phyloP scores from a whole-genome alignment of 2,329 filamentous ascomycete species.

The Hirsutella minnesotensis region DNA sequence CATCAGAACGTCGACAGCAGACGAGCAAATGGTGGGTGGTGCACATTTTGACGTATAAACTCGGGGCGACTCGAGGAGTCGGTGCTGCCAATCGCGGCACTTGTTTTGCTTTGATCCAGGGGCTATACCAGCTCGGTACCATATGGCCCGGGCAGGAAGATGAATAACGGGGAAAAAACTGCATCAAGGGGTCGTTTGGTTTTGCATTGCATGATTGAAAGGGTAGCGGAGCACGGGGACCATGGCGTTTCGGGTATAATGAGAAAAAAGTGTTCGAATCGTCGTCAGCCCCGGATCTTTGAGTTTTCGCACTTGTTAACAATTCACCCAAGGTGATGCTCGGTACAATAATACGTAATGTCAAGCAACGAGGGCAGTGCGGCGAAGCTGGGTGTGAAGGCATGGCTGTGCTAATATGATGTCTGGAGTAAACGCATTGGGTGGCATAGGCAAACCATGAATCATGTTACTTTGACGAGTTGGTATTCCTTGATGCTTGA shows the following conservation, averaged over 20 bases:
- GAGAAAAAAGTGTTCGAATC: conserved; percentile 5
- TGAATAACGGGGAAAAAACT: conserved; percentile 25
- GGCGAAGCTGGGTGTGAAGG: too few relatives aligned
- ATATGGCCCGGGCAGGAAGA: conserved; percentile 11
- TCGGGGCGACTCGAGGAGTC: neutral
- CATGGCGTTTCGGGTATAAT: conserved; percentile 9
- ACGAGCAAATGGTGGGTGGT: conserved; percentile 52
- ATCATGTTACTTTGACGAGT: too few relatives aligned
- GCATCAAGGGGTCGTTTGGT: conserved; percentile 20
- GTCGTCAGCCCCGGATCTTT: conserved; percentile 1
- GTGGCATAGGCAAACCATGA: too few relatives aligned
- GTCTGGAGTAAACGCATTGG: too few relatives aligned
- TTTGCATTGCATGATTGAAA: conserved; percentile 14
- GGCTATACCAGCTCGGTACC: neutral
- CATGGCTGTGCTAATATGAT: too few relatives aligned
- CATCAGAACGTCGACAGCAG: conserved; percentile 42
- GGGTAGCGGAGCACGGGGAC: conserved; percentile 7
- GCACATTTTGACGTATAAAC: conserved; percentile 52
- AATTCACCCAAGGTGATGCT: neutral
- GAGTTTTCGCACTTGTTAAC: neutral
- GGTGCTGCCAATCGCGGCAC: neutral
- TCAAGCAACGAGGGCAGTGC: too few relatives aligned
- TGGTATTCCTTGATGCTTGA: too few relatives aligned
- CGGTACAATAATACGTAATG: too few relatives aligned
- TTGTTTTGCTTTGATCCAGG: neutral